Evolutionary conservation across 2,329 filamentous ascomycete species (phyloP), one percentile per base, ranked within the genome.

Genomic region (Xylaria hypoxylon): DNA sequence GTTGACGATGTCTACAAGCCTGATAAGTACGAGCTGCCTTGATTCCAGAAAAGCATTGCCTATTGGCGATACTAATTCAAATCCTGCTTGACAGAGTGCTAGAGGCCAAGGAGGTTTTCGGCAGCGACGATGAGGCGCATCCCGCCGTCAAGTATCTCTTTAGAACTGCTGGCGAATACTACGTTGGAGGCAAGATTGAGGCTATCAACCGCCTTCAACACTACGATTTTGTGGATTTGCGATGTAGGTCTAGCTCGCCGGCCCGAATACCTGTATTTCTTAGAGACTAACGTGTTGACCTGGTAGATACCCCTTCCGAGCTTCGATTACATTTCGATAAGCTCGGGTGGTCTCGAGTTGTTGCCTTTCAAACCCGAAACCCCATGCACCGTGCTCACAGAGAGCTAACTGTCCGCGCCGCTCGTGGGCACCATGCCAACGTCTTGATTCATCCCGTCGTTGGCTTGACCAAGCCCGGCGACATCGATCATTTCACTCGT

Each of bases 401-500:
- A 83, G 96, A 99, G 85, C 85, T 99, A 81, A 99, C 96, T 66
- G 96, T 99, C 77, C 94, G 96, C 77, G 96, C 96, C 73, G 96
- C 96, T 72, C 95, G 96, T 76, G 92, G 92, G 64, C 93, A 96
- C 82, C 94, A 97, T 81, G 96, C 96, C 80, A 99, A 99, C 80
- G 96, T 99, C 73, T 91, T 99, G 77, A 99, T 99, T 81, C 96
- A 99, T 85, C 96, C 96, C 68, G 96, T 99, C 71, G 96, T 99
- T 71, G 96, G 96, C 79, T 88, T 99, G 77, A 99, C 96, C 80
- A 99, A 99, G 87, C 96, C 96, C 65, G 96, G 96, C 80, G 96
- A 99, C 81, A 99, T 99, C 79, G 96, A 99, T 83, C 96, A 99
- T 87, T 99, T 99, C 86, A 99, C 96, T 76, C 93, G 96, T 80